Conservation (phyloP, 345 rosid genomes). For the sweet orange (Citrus sinensis) region DNA sequence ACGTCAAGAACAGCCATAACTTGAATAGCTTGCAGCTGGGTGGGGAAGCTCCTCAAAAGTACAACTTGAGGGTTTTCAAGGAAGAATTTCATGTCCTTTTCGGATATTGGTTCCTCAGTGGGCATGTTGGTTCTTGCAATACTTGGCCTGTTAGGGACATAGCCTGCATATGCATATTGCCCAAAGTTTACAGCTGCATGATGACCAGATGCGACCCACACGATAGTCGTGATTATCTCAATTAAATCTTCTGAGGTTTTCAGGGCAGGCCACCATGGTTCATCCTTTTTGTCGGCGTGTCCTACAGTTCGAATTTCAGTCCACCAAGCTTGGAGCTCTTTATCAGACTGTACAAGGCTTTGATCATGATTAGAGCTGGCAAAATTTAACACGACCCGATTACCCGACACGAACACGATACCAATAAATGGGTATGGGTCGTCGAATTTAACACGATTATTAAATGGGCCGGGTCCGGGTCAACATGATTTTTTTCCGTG, state of each 20-base stretch:
- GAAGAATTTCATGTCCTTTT: constrained; percentile 34
- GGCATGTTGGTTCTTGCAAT: constrained; percentile 45
- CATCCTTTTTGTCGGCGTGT: constrained; percentile 50
- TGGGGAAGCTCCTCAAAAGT: constrained; percentile 37
- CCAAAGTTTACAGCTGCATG: constrained; percentile 58
- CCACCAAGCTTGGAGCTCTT: constrained; percentile 65
- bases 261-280: constrained; percentile 51
- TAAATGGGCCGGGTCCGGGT: too few relatives aligned
- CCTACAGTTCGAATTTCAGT: constrained; percentile 44
- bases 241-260: constrained; percentile 28
- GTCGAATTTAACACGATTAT: too few relatives aligned
- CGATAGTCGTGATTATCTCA: constrained; percentile 34
- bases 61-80: constrained; percentile 27
- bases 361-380: constrained; percentile 19
- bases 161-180: constrained; percentile 44
- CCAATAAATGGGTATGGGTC: too few relatives aligned
- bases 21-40: constrained; percentile 44
- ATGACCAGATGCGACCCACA: constrained; percentile 48
- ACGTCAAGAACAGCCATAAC: constrained; percentile 41
- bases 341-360: constrained; percentile 24
- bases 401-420: too few relatives aligned
- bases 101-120: constrained; percentile 25
- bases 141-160: constrained; percentile 52
- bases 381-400: too few relatives aligned
- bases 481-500: too few relatives aligned